phyloP scores from a whole-genome alignment of 148 eudicot genomes.

The Talinum fruticosum region DNA sequence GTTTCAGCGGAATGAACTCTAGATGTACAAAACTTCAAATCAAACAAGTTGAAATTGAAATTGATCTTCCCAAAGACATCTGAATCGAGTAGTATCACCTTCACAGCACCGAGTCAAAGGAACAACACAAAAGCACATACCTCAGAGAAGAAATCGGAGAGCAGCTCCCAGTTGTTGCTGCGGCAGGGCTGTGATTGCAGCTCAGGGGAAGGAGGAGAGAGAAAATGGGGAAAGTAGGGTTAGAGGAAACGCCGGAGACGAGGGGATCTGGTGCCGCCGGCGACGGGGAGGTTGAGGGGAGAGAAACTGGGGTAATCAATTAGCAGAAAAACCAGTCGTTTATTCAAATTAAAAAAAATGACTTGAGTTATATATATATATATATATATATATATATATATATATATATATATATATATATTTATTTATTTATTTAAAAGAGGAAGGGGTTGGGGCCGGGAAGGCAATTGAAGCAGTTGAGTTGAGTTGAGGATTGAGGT shows the following conservation, averaged over 20 bases:
- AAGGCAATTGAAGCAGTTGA: no score
- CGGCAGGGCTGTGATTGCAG: not conserved
- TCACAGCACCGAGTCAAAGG: not conserved
- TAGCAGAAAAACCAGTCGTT: not conserved
- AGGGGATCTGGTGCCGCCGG: not conserved
- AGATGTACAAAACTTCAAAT: no score
- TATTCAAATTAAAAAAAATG: not conserved
- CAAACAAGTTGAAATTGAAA: not conserved
- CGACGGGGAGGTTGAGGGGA: not conserved
- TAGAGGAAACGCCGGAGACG: not conserved
- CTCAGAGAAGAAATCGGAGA: not conserved
- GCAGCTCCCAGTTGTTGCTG: not conserved
- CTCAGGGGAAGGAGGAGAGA: not conserved
- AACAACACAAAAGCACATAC: not conserved
- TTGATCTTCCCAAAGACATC: not conserved
- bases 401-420: no score
- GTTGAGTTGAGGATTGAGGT: not conserved
- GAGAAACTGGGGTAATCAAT: not conserved
- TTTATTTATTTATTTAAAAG: not conserved
- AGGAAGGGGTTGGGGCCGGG: not conserved
- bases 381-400: no score
- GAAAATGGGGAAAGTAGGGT: not conserved
- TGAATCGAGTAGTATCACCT: not conserved
- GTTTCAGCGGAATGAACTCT: not conserved
- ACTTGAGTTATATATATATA: no score